phyloP scores from a whole-genome alignment of 148 eudicot genomes.

The Rhododendron molle region DNA sequence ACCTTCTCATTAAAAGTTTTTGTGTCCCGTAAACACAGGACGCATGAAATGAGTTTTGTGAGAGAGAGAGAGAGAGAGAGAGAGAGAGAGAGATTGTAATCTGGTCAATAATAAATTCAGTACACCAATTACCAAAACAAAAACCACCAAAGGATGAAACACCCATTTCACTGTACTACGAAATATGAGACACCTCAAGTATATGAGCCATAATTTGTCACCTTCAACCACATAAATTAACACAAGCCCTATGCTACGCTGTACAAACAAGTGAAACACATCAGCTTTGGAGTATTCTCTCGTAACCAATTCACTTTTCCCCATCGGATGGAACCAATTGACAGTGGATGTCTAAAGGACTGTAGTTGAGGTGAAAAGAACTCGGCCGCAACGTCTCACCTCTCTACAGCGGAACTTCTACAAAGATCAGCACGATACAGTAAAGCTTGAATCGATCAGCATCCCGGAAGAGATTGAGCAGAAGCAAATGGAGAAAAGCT shows the following conservation, averaged over 20 bases:
- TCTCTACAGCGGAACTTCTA: neutral
- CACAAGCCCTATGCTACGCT: constrained; percentile 14
- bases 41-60: neutral
- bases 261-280: constrained; percentile 14
- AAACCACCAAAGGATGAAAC: neutral
- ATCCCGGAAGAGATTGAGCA: constrained; percentile 69
- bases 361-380: neutral
- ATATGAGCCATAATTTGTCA: neutral
- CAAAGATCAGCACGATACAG: neutral
- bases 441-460: constrained; percentile 15
- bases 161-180: neutral
- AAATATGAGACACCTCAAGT: neutral
- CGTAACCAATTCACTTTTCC: neutral
- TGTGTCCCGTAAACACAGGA: neutral
- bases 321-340: neutral
- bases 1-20: no score
- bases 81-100: neutral
- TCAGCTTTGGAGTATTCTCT: neutral
- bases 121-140: neutral
- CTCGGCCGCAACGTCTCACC: neutral
- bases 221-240: neutral
- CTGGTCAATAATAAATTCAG: neutral
- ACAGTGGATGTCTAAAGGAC: neutral
- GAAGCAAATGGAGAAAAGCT: constrained; percentile 79
- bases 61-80: neutral